Evolutionary conservation across 2,329 filamentous ascomycete genomes (phyloP), one percentile per base, ranked within the genome.

Genomic region (Stachybotrys chlorohalonatus): DNA sequence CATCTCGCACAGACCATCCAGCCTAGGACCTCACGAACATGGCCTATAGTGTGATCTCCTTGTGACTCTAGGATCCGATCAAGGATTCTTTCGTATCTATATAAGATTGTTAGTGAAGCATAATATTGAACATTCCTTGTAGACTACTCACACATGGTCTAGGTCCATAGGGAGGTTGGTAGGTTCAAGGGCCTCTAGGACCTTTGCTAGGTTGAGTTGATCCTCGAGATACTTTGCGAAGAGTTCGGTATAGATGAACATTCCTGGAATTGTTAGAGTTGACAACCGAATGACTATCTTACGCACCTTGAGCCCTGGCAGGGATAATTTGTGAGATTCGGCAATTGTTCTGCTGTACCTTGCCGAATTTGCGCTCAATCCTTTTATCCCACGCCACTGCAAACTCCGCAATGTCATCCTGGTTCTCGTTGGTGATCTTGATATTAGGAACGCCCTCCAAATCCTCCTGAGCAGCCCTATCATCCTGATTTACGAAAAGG

Each of bases 401-500:
- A 46, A 53, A 58, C 11, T 51, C 32, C 24, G 51, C n/a, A 5
- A 58, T 49, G 24, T 58, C 57, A 2, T n/a, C 16, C 30, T 46
- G 45, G 11, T 49, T 55, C 5, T 54, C 16, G 1, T 45, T 17
- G 5, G 31, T 32, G 30, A 57, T 55, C 7, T 52, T 55, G n/a
- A 58, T 52, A 3, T 13, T 45, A 0, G 55, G 47, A 11, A 55
- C 11, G 39, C 47, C 45, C 6, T 42, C 42, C 1, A 56, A 53
- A 42, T 54, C 52, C 24, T 53, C 53, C 32, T 24, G 30, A 4
- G 53, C 53, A 13, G 54, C 48, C 9, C 55, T 51, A 16, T 56
- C 55, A 13, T 58, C 53, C 17, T 58, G 57, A 11, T 55, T 58
- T 31, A 57, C 45, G 17, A 58, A 58, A 17, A 58, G 51, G 32